These are phyloP conservation scores for Syzygium jambos DNA, from an alignment of 345 rosid species.

Conservation along the genomic window DNA sequence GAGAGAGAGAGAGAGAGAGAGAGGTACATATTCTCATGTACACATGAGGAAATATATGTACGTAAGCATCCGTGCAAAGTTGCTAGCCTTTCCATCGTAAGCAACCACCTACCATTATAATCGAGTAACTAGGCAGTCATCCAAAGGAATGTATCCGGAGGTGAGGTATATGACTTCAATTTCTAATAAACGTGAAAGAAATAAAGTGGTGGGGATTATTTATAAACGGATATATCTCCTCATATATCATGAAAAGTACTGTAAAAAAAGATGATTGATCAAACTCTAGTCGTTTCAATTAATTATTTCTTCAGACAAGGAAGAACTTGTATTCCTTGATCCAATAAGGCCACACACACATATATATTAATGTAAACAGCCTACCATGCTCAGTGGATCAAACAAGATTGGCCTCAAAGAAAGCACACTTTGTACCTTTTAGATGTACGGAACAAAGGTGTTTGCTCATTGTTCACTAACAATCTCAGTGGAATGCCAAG, in stretches of 20 bases:
- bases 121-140: too few species aligned
- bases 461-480: background rate
- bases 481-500: fast-evolving
- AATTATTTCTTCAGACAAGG: background rate
- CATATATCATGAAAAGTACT: background rate
- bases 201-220: background rate
- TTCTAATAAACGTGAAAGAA: too few species aligned
- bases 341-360: background rate
- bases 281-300: background rate
- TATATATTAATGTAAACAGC: background rate
- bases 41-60: too few species aligned
- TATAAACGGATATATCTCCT: background rate
- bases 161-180: too few species aligned
- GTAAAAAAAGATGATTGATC: fast-evolving
- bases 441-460: background rate
- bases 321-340: background rate
- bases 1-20: too few species aligned
- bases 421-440: background rate
- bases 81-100: too few species aligned
- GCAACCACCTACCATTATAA: too few species aligned
- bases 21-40: too few species aligned
- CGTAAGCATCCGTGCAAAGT: too few species aligned
- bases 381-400: background rate
- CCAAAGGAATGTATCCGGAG: too few species aligned
- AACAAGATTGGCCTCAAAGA: background rate